Percentiles rank a stretch among this genome's conserved stretches.
phyloP scores from a whole-genome alignment of 345 rosid genomes.

The Eucalyptus marginata region DNA sequence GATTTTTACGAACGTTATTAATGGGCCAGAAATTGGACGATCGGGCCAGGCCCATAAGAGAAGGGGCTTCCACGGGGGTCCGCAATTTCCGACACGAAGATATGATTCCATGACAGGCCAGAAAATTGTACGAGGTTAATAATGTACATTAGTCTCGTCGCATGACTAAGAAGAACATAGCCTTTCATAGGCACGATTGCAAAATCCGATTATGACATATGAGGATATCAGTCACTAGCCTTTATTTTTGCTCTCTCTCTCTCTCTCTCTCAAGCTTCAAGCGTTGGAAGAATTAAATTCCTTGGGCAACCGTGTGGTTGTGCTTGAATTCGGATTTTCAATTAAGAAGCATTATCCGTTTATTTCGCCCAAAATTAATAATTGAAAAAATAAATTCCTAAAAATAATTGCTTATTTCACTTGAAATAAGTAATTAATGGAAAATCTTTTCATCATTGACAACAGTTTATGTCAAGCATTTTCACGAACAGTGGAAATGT shows the following conservation, averaged over 20 bases:
- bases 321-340: neutral
- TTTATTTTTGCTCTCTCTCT: neutral
- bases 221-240: neutral
- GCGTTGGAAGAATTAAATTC: neutral
- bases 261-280: neutral
- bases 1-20: neutral
- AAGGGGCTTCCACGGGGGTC: neutral
- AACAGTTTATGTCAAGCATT: neutral
- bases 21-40: neutral
- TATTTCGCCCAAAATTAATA: rapidly evolving
- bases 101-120: neutral
- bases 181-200: neutral
- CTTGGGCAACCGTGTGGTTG: neutral
- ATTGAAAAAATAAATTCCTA: rapidly evolving
- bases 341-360: neutral
- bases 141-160: rapidly evolving
- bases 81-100: neutral
- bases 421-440: neutral
- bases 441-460: neutral
- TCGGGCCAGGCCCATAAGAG: neutral
- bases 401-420: neutral
- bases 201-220: neutral
- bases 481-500: neutral
- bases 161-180: neutral
- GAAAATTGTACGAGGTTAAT: neutral